phyloP scores from a whole-genome alignment of 495 filamentous ascomycete species.

The Pyrenula massariospora region DNA sequence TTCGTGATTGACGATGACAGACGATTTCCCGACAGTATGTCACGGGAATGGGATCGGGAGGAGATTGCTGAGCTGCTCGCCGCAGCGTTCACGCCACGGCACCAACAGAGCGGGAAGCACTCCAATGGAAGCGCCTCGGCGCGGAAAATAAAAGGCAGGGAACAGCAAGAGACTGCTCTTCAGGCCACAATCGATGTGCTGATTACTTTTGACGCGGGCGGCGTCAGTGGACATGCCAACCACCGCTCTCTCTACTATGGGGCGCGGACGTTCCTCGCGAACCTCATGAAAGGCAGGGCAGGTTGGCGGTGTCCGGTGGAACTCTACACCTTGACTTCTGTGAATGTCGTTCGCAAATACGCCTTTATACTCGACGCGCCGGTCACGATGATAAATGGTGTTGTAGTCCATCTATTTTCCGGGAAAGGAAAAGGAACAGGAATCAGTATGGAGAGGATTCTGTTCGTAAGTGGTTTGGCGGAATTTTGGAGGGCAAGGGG shows the following conservation, averaged over 20 bases:
- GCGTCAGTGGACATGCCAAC: conserved; percentile 81
- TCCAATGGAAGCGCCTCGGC: conserved; percentile 1
- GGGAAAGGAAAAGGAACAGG: conserved; percentile 11
- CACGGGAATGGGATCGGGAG: conserved; percentile 52
- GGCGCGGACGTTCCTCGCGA: conserved; percentile 56
- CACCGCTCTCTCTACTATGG: conserved; percentile 81
- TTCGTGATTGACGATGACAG: conserved; percentile 66
- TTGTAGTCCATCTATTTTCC: conserved; percentile 25
- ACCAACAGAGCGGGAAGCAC: conserved; percentile 14
- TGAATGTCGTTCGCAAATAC: conserved; percentile 69
- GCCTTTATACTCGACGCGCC: conserved; percentile 60
- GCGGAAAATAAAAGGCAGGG: background rate
- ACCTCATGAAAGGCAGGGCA: conserved; percentile 45
- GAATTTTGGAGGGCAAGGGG: conserved; percentile 57
- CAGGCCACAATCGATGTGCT: conserved; percentile 64
- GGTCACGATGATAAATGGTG: conserved; percentile 39
- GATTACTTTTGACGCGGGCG: conserved; percentile 74
- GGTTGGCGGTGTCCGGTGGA: conserved; percentile 65
- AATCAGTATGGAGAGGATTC: conserved; percentile 35
- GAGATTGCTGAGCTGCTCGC: conserved; percentile 58
- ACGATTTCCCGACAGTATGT: conserved; percentile 83
- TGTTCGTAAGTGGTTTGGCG: conserved; percentile 56
- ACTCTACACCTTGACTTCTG: conserved; percentile 69
- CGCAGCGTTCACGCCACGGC: conserved; percentile 53
- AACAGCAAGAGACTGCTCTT: conserved; percentile 21